Percentiles rank a stretch among this genome's conserved stretches.
These are phyloP conservation scores for Globisporangium ultimum DNA, from an alignment of 352 stramenopile genomes.

Conservation along the genomic window DNA sequence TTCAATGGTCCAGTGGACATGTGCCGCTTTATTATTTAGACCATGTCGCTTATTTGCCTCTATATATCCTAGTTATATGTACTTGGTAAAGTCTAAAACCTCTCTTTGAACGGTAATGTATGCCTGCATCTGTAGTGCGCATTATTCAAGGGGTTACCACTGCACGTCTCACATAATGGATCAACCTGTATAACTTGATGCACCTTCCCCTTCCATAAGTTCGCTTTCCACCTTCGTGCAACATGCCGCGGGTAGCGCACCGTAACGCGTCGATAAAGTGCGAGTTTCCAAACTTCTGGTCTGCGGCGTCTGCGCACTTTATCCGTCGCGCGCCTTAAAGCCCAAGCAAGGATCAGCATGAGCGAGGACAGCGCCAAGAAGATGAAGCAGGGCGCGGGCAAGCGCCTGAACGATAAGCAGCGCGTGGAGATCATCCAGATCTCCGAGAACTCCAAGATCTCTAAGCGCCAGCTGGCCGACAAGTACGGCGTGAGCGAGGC, in stretches of 20 bases:
- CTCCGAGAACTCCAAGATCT: conserved; percentile 71
- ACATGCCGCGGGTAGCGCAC: not conserved
- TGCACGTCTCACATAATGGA: too few relatives aligned
- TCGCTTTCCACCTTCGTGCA: not conserved
- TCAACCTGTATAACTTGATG: not conserved
- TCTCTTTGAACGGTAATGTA: too few relatives aligned
- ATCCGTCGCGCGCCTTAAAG: not conserved
- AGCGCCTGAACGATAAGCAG: conserved; percentile 79
- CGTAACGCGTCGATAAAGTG: not conserved
- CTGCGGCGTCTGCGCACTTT: conserved; percentile 13
- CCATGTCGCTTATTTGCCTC: too few relatives aligned
- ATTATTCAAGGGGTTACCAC: too few relatives aligned
- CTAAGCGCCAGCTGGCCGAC: conserved; percentile 72
- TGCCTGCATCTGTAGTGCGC: too few relatives aligned
- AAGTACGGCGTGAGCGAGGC: conserved; percentile 78
- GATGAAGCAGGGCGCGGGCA: conserved; percentile 60
- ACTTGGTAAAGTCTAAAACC: too few relatives aligned
- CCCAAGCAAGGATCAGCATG: conserved; percentile 10
- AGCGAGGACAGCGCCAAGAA: conserved; percentile 50
- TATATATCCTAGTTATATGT: too few relatives aligned
- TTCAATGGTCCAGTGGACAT: not conserved
- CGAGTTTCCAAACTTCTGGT: conserved; percentile 1
- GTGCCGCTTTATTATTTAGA: not conserved
- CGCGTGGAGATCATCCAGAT: conserved; percentile 84
- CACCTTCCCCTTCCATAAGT: not conserved